phyloP scores from a whole-genome alignment of 352 stramenopile genomes.

The Phytophthora fragariaefolia region DNA sequence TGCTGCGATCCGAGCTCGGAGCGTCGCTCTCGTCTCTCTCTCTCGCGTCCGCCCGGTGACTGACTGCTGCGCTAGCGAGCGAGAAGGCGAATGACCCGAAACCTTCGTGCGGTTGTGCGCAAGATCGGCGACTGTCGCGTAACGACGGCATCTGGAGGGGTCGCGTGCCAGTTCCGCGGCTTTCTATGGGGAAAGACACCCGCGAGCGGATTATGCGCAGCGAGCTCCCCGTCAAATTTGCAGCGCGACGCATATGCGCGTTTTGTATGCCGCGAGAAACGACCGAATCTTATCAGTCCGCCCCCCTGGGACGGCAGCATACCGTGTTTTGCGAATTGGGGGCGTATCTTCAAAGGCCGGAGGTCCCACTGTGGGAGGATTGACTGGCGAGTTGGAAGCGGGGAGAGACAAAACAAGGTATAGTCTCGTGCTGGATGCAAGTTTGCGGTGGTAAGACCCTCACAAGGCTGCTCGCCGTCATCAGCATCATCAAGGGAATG shows the following conservation, averaged over 20 bases:
- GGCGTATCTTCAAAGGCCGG: background rate
- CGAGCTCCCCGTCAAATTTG: conserved; percentile 24
- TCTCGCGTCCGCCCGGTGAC: background rate
- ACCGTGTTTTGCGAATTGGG: background rate
- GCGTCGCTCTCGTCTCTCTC: background rate
- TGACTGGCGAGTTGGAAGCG: background rate
- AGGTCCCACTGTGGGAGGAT: background rate
- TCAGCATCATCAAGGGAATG: conserved; percentile 3
- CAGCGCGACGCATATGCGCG: conserved; percentile 14
- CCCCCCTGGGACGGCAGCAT: background rate
- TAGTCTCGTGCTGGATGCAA: background rate
- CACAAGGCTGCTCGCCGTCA: background rate
- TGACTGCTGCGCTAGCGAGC: conserved; percentile 2
- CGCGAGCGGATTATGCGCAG: background rate
- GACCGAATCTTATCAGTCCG: conserved; percentile 8
- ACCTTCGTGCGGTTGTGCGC: conserved; percentile 20
- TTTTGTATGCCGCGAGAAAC: conserved; percentile 18
- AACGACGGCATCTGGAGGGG: conserved; percentile 23
- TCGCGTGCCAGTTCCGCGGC: background rate
- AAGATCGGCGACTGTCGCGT: conserved; percentile 36
- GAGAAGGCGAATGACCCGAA: conserved; percentile 33
- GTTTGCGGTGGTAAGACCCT: background rate
- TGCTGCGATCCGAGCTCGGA: too few species aligned
- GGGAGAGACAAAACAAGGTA: background rate
- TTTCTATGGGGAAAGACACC: background rate